Conservation (phyloP, 1,139 yeast genomes). For the Arxiozyma bovina region DNA sequence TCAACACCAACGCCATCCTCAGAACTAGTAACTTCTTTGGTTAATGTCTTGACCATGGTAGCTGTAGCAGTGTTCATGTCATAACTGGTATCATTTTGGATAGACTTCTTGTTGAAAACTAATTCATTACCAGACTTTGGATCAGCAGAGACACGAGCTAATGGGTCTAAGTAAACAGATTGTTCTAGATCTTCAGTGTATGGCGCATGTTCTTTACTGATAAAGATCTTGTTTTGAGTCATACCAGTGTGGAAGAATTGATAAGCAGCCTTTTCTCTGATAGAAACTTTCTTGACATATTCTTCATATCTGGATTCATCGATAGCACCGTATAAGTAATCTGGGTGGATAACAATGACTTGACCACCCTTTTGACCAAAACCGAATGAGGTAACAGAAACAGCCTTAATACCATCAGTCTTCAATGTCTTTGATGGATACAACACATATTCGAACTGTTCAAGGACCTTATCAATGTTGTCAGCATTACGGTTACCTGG, state of each 20-base stretch:
- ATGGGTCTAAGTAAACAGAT: slow-evolving; percentile 89
- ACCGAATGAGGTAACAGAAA: slow-evolving; percentile 93
- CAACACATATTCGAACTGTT: slow-evolving; percentile 77
- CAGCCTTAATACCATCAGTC: slow-evolving; percentile 97
- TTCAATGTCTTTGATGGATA: slow-evolving; percentile 90
- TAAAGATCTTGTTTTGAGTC: slow-evolving; percentile 83
- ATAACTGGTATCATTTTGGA: slow-evolving; percentile 28
- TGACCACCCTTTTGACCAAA: slow-evolving; percentile 99
- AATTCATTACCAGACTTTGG: slow-evolving; percentile 42
- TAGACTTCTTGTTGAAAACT: slow-evolving; percentile 37
- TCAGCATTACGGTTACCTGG: slow-evolving; percentile 99
- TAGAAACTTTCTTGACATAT: slow-evolving; percentile 61
- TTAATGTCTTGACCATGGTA: slow-evolving; percentile 25
- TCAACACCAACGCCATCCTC: slow-evolving; percentile 90
- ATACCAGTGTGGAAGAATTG: slow-evolving; percentile 94
- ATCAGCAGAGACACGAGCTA: slow-evolving; percentile 64
- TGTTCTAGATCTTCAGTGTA: slow-evolving; percentile 80
- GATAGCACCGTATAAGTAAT: slow-evolving; percentile 80
- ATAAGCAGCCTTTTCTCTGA: slow-evolving; percentile 85
- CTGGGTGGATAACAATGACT: slow-evolving; percentile 85
- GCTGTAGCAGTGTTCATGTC: slow-evolving; percentile 20
- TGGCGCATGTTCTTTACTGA: slow-evolving; percentile 90
- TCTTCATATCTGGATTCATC: slow-evolving; percentile 58
- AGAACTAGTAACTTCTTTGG: slow-evolving; percentile 38
- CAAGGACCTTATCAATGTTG: slow-evolving; percentile 76